Evolutionary conservation across 2,329 filamentous ascomycete species (phyloP), one percentile per base, ranked within the genome.

Genomic region (Helotiales sp.): DNA sequence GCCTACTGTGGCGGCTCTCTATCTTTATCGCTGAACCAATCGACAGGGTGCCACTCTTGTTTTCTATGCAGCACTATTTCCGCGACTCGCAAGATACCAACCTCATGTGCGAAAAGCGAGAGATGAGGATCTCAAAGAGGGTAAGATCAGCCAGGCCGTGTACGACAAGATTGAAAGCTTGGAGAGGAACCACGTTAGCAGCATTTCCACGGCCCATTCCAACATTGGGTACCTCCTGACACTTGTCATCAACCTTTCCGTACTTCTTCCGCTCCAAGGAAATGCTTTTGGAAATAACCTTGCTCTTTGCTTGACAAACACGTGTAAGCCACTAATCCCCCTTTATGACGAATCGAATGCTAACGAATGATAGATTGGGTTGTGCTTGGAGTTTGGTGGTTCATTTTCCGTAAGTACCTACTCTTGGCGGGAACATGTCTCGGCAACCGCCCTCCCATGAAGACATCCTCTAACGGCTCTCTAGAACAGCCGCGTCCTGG

Each of bases 171-270:
- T 81, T 52, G 79, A 81, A 64, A 81, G 79, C 11, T 67, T 81
- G 67, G 80, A 81, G 61, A 74, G 75, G 28, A 81, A 80, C 54
- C 80, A 81, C 65, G 79, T 81, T 50, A 80, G 79, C 69, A 80
- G 78, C 61, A 75, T 80, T 7, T 81, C 78, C 2, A 81, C 79
- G n/a, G 79, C 79, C 1, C 79, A 82, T 64, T 80, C 79, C 34
- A 81, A 81, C 61, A 80, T 81, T 26, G 79, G 80, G 30, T 81
- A 81, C 63, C 66, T 81, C 24, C 66, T 80, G 11, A 80, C 78
- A 0, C 70, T 81, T 13, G 75, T 78, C 1, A 73, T 81, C 43
- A 80, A 80, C 50, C 71, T 81, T 22, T 79, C 79, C 61, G 77
- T 81, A 6, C 68, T 81, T 11, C 69, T 81, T 20, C 79, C 79